Evolutionary conservation across 139 green algal species (phyloP).

Genomic region (Closterium sp.): DNA sequence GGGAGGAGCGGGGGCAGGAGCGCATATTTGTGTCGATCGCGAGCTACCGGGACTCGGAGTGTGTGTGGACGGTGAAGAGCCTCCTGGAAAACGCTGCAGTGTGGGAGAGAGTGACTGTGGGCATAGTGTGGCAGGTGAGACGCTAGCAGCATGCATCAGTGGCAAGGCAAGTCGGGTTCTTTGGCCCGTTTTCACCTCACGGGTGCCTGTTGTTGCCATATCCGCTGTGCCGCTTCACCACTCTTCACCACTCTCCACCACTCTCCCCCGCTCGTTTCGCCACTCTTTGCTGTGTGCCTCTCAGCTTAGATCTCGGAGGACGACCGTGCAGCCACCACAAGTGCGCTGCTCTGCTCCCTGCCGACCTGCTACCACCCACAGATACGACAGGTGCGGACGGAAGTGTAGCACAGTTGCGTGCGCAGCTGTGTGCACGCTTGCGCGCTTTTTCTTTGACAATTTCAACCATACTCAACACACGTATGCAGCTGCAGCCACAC

Average conservation of each 20-base stretch:
- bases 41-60: constrained; percentile 71
- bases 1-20: not conserved
- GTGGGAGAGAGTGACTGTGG: constrained; percentile 60
- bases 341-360: not conserved
- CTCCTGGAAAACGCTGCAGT: constrained; percentile 60
- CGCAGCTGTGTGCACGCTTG: too few relatives aligned
- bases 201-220: too few relatives aligned
- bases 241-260: not conserved
- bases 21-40: constrained; percentile 77
- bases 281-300: not conserved
- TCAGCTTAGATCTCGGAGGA: not conserved
- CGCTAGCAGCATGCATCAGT: too few relatives aligned
- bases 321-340: not conserved
- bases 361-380: not conserved
- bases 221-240: not conserved
- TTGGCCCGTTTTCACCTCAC: too few relatives aligned
- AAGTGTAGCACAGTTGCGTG: too few relatives aligned
- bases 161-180: too few relatives aligned
- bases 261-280: too few relatives aligned
- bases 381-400: not conserved
- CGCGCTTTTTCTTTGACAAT: too few relatives aligned
- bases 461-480: too few relatives aligned
- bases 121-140: constrained; percentile 74
- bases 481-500: too few relatives aligned
- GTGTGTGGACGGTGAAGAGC: constrained; percentile 64